These are phyloP conservation scores for Punica granatum DNA, from an alignment of 345 rosid species.

Conservation along the genomic window DNA sequence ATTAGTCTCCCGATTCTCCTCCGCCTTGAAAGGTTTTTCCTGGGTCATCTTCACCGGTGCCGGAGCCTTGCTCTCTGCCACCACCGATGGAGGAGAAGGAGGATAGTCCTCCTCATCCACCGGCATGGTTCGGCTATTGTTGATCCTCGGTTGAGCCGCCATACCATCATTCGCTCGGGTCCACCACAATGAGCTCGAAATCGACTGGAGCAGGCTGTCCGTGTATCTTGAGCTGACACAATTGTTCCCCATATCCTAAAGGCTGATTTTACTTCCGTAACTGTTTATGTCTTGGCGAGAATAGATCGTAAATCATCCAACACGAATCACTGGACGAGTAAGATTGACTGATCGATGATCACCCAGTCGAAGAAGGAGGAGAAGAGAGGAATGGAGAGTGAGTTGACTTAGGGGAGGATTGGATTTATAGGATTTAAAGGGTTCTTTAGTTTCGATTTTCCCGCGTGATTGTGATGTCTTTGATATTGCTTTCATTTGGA, in stretches of 20 bases:
- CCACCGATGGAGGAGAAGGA: conserved; percentile 9
- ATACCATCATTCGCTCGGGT: conserved; percentile 12
- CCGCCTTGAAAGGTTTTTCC: neutral
- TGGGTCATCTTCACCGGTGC: neutral
- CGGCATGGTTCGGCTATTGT: conserved; percentile 1
- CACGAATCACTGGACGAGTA: too few species aligned
- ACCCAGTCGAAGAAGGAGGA: neutral
- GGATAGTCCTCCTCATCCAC: conserved; percentile 12
- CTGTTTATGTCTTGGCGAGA: neutral
- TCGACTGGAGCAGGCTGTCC: conserved; percentile 20
- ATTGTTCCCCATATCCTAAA: conserved; percentile 62
- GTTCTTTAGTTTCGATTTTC: neutral
- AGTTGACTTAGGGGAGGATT: neutral
- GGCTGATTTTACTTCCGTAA: neutral
- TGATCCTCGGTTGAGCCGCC: neutral
- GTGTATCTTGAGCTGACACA: conserved; percentile 39
- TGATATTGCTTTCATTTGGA: neutral
- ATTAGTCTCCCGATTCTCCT: conserved; percentile 1
- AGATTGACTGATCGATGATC: too few species aligned
- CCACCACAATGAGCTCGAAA: conserved; percentile 28
- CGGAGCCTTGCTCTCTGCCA: neutral
- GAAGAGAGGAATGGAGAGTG: neutral
- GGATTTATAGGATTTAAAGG: neutral
- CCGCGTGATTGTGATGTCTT: neutral
- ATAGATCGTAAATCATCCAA: neutral